Evolutionary conservation across 306 rosid species (phyloP).

Genomic region (Potentilla sterilis): DNA sequence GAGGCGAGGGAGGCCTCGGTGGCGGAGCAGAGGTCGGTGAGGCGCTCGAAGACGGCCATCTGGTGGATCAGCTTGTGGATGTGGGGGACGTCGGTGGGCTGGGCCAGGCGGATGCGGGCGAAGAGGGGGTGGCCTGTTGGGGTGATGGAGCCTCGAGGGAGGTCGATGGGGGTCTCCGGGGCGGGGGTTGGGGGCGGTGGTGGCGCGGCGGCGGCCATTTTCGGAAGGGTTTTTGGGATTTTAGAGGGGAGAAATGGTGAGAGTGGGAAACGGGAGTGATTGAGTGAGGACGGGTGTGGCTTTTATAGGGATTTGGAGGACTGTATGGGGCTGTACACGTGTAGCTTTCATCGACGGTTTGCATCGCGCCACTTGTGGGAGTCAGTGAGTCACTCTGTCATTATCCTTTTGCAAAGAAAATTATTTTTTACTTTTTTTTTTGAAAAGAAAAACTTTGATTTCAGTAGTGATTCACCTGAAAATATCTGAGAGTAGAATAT

Average conservation of each 20-base stretch:
- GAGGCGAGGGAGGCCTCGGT: conserved; percentile 63
- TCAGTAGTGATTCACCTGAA: too few species aligned
- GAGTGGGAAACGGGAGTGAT: not conserved
- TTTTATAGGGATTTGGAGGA: not conserved
- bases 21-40: conserved; percentile 60
- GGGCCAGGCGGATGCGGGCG: conserved; percentile 72
- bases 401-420: not conserved
- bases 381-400: not conserved
- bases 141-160: conserved; percentile 33
- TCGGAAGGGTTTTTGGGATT: too few species aligned
- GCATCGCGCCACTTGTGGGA: not conserved
- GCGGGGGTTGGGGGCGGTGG: conserved; percentile 67
- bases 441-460: too few species aligned
- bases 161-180: conserved; percentile 28
- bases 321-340: not conserved
- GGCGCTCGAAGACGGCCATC: conserved; percentile 80
- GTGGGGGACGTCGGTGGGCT: conserved; percentile 59
- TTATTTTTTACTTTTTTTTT: too few species aligned
- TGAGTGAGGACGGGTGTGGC: not conserved
- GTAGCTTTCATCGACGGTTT: not conserved
- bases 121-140: conserved; percentile 54
- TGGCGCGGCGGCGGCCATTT: conserved; percentile 80
- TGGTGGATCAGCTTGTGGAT: conserved; percentile 81
- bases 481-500: too few species aligned
- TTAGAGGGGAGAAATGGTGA: too few species aligned